Evolutionary conservation across 345 rosid species (phyloP).

Genomic region (Eucalyptus urophylla): DNA sequence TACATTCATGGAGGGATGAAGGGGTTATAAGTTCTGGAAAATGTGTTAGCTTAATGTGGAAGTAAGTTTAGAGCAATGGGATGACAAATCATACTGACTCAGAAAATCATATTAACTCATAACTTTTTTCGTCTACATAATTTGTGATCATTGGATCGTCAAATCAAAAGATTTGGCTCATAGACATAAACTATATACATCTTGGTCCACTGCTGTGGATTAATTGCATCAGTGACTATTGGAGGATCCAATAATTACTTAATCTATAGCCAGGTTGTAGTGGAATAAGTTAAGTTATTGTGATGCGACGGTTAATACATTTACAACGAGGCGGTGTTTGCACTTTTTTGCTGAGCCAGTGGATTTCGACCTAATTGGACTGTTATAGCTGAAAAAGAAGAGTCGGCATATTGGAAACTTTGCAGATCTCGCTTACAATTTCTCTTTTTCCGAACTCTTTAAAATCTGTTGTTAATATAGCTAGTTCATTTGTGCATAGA

Average conservation of each 20-base stretch:
- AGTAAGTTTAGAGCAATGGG: not conserved
- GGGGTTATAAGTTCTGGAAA: not conserved
- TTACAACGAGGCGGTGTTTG: not conserved
- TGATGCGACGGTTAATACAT: rapidly evolving
- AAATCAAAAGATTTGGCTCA: rapidly evolving
- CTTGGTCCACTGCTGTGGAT: rapidly evolving
- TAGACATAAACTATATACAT: not conserved
- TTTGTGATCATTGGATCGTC: not conserved
- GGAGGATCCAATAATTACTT: not conserved
- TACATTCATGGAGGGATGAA: not conserved
- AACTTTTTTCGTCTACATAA: not conserved
- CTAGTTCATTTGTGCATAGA: not conserved
- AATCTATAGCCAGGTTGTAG: not conserved
- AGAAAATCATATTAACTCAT: rapidly evolving
- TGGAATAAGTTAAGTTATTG: not conserved
- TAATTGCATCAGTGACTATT: not conserved
- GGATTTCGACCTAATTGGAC: not conserved
- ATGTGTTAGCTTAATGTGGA: not conserved
- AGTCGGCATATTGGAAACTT: not conserved
- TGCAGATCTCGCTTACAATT: not conserved
- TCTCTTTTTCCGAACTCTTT: not conserved
- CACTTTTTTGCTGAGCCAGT: not conserved
- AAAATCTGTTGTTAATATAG: not conserved
- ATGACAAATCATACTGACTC: not conserved
- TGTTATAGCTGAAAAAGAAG: not conserved